Conservation (phyloP, 2,329 filamentous ascomycete species). For the Chrysoporthe deuterocubensis region DNA sequence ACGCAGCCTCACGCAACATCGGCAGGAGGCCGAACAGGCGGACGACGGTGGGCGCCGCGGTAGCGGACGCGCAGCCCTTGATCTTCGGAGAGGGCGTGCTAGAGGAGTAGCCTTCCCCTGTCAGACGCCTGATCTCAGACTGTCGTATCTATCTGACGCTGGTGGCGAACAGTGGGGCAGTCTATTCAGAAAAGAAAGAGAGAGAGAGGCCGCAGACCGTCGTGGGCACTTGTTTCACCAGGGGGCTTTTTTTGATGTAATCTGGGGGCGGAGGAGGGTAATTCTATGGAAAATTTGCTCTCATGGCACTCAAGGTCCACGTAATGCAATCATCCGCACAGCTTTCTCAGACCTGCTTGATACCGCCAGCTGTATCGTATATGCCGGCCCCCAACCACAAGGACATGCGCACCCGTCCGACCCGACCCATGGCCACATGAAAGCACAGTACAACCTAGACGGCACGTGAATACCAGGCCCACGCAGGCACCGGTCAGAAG, state of each 20-base stretch:
- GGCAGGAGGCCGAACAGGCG: slow-evolving; percentile 46
- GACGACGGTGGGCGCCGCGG: slow-evolving; percentile 49
- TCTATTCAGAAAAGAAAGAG: neutral
- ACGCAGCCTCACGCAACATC: slow-evolving; percentile 46
- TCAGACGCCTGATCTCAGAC: neutral
- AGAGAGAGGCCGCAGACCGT: no score
- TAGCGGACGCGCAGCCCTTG: slow-evolving; percentile 39
- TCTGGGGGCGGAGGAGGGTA: no score
- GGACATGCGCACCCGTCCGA: neutral
- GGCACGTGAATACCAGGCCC: no score
- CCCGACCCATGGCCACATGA: no score
- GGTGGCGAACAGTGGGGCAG: neutral
- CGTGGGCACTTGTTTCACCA: no score
- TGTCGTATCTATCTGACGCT: neutral
- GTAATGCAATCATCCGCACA: neutral
- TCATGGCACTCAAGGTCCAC: neutral
- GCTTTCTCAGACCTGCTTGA: neutral
- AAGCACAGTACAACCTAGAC: neutral
- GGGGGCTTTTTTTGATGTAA: no score
- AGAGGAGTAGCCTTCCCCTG: slow-evolving; percentile 30
- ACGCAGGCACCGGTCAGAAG: no score
- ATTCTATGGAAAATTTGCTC: no score
- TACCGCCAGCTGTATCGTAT: neutral
- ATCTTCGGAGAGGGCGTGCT: slow-evolving; percentile 34
- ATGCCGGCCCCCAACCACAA: neutral